Evolutionary conservation across 176 grass and related monocot species (phyloP), one percentile per base, ranked within the genome.

Genomic region (sorghum (Sorghum bicolor)): DNA sequence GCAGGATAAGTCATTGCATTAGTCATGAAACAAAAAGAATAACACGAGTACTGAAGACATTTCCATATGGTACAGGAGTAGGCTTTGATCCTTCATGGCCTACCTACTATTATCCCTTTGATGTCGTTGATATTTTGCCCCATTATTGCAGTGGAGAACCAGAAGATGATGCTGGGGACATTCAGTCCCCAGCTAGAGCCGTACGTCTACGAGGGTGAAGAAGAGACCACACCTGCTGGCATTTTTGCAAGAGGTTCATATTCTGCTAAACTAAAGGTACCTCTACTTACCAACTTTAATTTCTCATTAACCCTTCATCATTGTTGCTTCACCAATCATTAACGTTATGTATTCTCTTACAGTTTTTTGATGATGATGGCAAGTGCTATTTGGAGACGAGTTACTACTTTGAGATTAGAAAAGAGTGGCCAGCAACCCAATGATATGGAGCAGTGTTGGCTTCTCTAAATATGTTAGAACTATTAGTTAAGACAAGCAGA

Each of bases 401-500:
- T 80, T 97, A 97, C 89, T 87, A 93, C 79, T 97, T 97, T 48
- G 94, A 97, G 74, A 97, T 97, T 81, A 93, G 89, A 74, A 97
- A 94, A 84, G 94, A 97, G 0, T 97, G 94, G 94, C 87, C 84
- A 79, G 60, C 16, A 65, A 9, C 52, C 43, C 71, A 82, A 77
- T 94, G 87, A 92, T 78, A 75, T 83, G 88, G 68, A 33, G 64
- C 67, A 79, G 53, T 30, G 74, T 75, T 67, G n/a, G 61, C 68
- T 75, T 67, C n/a, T 39, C 25, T n/a, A 64, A 72, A 77, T 32
- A 87, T 79, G 29, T 69, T 90, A 86, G 67, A 25, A 69, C 74
- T 90, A 79, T 67, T 87, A 90, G 88, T 80, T 86, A 86, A 90
- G 75, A 75, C 72, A 74, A 86, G 60, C 80, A 87, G 67, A 71